phyloP scores from a whole-genome alignment of 306 rosid genomes.

The Mimosa bimucronata region DNA sequence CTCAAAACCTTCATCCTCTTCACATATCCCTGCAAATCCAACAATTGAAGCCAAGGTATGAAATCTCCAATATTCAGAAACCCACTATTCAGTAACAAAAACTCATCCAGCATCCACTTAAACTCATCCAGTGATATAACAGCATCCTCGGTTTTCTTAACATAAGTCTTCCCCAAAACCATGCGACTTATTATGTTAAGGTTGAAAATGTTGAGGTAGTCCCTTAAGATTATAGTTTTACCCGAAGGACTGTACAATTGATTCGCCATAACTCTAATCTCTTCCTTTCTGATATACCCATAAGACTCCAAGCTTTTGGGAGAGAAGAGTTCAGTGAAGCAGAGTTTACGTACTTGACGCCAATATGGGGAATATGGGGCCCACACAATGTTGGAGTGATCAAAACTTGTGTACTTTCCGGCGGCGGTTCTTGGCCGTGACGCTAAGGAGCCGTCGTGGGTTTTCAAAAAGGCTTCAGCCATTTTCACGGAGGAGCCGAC shows the following conservation, averaged over 20 bases:
- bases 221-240: not conserved
- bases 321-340: not conserved
- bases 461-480: not conserved
- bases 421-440: not conserved
- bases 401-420: not conserved
- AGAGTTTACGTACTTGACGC: not conserved
- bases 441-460: not conserved
- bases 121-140: not conserved
- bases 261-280: not conserved
- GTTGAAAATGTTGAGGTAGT: not conserved
- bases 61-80: not conserved
- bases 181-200: conserved; percentile 2
- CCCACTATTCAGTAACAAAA: not conserved
- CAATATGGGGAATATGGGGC: not conserved
- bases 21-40: not conserved
- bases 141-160: not conserved
- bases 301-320: not conserved
- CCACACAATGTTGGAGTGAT: not conserved
- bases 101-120: not conserved
- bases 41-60: not conserved
- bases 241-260: not conserved
- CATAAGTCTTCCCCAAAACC: not conserved
- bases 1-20: not conserved
- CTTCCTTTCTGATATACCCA: not conserved
- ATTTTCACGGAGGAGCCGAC: not conserved